Evolutionary conservation across 352 stramenopile genomes (phyloP).

Genomic region (Plasmopara muralis): DNA sequence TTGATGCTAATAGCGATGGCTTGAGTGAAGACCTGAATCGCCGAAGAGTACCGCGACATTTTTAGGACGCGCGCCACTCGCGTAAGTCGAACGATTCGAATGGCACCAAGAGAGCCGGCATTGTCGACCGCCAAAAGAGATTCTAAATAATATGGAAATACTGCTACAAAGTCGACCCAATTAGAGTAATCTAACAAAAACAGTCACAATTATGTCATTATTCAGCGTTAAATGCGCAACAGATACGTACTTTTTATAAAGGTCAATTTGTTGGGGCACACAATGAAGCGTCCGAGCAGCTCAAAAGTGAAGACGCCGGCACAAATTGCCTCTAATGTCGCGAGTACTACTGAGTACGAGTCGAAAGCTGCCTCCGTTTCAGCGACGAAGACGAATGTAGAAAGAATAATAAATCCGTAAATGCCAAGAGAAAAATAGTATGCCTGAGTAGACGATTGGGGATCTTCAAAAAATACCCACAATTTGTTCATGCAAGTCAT

Average conservation of each 20-base stretch:
- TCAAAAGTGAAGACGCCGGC: conserved; percentile 57
- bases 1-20: conserved; percentile 70
- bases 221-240: not conserved
- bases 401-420: conserved; percentile 60
- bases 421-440: conserved; percentile 59
- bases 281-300: conserved; percentile 40
- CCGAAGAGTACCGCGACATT: conserved; percentile 81
- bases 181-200: conserved; percentile 53
- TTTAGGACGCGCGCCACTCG: conserved; percentile 82
- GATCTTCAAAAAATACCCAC: conserved; percentile 65
- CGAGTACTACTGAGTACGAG: conserved; percentile 27
- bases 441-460: conserved; percentile 47
- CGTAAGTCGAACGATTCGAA: conserved; percentile 79
- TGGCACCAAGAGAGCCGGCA: conserved; percentile 52
- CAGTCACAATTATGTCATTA: not conserved
- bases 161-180: conserved; percentile 74
- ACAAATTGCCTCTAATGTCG: conserved; percentile 41
- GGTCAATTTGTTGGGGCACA: conserved; percentile 34
- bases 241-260: conserved; percentile 45
- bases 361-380: conserved; percentile 51
- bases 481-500: conserved; percentile 14
- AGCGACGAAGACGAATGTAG: conserved; percentile 59
- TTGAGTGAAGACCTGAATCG: conserved; percentile 79
- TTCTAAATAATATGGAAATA: conserved; percentile 84
- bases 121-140: conserved; percentile 58